Evolutionary conservation across 1,284 basidiomycete genomes (phyloP), one percentile per base, ranked within the genome.

Genomic region (Moesziomyces sp.): DNA sequence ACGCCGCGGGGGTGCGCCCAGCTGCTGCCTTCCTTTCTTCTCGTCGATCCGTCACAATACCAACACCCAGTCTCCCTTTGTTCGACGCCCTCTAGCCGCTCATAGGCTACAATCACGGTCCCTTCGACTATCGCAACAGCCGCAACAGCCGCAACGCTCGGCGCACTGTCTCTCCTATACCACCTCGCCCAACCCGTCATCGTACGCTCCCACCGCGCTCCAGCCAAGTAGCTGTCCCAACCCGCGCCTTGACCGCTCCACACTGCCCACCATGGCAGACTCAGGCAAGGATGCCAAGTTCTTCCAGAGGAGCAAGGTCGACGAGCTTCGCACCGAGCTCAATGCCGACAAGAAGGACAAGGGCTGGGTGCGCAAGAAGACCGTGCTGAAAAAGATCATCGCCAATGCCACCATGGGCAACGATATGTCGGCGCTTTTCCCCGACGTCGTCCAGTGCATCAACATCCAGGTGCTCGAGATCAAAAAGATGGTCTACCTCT

Each of bases 391-490:
- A 53, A 80, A 80, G 60, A 81, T 84, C 67, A 82, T 84, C 35
- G 83, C 83, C 44, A 84, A 84, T 58, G 82, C 82, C 9, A 84
- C 83, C 21, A 83, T 84, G 83, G 83, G 83, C 56, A 84, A 98
- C 93, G 83, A 84, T 64, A 84, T 99, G 96, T 97, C 94, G 19
- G 89, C 92, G 24, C 87, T 97, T 74, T 96, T 94, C 86, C 88
- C 89, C 19, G 94, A 96, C 78, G 92, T 97, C 52, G 90, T 94
- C 14, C 66, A 65, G 80, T 94, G 92, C 81, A 87, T 97, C 64
- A 91, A 91, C 45, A 93, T 92, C 9, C 92, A 93, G 38, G 86
- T 95, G 9, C 88, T 99, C 42, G 97, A 99, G 85, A 96, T 99
- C 85, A 99, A 99, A 88, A 99, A 99, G 88, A 98, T 96, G 77